Evolutionary conservation across 305 asterid species (phyloP).

Genomic region (Fraxinus velutina): DNA sequence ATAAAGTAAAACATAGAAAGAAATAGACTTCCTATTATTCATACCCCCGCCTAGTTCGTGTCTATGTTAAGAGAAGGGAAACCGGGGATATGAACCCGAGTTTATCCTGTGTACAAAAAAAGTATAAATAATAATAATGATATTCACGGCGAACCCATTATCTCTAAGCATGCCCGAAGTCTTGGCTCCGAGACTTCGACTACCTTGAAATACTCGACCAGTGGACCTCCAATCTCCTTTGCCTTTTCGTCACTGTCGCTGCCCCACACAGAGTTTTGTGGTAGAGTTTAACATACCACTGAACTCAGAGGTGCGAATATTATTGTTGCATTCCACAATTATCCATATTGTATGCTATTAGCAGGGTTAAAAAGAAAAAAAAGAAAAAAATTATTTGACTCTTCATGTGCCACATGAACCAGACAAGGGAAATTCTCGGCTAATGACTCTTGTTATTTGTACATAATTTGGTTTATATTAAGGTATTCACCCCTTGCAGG

Average conservation of each 20-base stretch:
- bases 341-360: background rate
- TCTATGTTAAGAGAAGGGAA: background rate
- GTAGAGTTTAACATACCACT: background rate
- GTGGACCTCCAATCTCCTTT: conserved; percentile 74
- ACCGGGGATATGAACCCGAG: background rate
- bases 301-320: background rate
- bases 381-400: background rate
- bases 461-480: no score
- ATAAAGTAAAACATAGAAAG: background rate
- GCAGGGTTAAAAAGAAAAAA: background rate
- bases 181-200: conserved; percentile 85
- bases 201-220: conserved; percentile 88
- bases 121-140: conserved; percentile 29
- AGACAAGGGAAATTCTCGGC: background rate
- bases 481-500: no score
- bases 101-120: background rate
- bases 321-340: background rate
- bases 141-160: conserved; percentile 67
- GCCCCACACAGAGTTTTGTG: conserved; percentile 18
- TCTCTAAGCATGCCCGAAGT: conserved; percentile 77
- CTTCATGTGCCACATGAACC: background rate
- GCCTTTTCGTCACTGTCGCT: conserved; percentile 28
- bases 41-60: background rate
- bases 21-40: background rate
- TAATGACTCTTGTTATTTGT: background rate